Conservation (phyloP, 2,329 filamentous ascomycete genomes). For the Ophiocordyceps unilateralis region DNA sequence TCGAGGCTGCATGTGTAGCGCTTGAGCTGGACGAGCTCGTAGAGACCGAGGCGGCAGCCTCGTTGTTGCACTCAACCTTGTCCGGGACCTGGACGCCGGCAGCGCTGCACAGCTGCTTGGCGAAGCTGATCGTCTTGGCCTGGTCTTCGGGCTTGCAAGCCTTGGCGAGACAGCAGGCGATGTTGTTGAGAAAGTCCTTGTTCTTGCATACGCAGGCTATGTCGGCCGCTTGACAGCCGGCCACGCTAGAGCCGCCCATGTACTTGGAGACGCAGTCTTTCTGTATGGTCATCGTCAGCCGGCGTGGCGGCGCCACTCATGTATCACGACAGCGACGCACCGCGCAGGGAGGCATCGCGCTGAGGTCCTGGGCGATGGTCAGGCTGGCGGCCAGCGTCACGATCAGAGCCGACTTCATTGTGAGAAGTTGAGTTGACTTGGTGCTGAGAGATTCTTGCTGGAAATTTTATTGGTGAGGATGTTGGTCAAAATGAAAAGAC, state of each 20-base stretch:
- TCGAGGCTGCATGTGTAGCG: conserved; percentile 1
- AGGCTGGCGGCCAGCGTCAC: conserved; percentile 14
- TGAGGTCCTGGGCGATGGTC: conserved; percentile 15
- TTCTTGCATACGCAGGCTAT: conserved; percentile 24
- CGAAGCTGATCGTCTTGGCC: conserved; percentile 17
- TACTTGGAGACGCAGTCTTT: conserved; percentile 15
- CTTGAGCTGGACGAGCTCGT: background rate
- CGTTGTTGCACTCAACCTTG: conserved; percentile 16
- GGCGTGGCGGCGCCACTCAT: no score
- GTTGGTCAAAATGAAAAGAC: background rate
- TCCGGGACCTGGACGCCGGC: conserved; percentile 17
- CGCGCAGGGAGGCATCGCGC: conserved; percentile 19
- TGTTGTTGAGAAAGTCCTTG: conserved; percentile 18
- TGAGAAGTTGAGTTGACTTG: conserved; percentile 4
- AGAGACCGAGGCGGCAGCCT: background rate
- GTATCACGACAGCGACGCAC: conserved; percentile 12
- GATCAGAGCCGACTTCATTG: conserved; percentile 18
- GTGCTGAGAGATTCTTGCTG: no score
- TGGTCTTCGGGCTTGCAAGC: conserved; percentile 16
- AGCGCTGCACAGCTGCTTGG: conserved; percentile 20
- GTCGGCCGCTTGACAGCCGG: conserved; percentile 20
- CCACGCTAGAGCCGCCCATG: conserved; percentile 16
- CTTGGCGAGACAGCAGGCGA: conserved; percentile 23
- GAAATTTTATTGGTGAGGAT: background rate
- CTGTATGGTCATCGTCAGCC: conserved; percentile 5